These are phyloP conservation scores for Haplographium delicatum DNA, from an alignment of 495 filamentous ascomycete genomes.

Conservation along the genomic window DNA sequence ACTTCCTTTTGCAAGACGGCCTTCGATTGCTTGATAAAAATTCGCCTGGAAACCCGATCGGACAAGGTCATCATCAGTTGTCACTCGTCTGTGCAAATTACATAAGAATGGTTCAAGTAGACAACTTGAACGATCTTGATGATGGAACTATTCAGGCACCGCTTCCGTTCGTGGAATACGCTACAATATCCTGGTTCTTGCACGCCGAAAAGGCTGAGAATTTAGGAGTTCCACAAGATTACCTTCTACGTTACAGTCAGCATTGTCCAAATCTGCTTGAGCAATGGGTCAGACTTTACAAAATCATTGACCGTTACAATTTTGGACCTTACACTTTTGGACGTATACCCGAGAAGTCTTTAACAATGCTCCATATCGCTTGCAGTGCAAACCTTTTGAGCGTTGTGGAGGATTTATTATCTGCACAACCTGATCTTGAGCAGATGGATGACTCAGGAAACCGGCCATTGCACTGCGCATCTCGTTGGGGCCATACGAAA, in stretches of 20 bases:
- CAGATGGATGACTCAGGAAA: conserved; percentile 10
- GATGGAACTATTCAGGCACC: not conserved
- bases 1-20: conserved; percentile 26
- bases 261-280: conserved; percentile 13
- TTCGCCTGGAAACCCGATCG: conserved; percentile 5
- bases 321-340: too few relatives aligned
- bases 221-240: conserved; percentile 12
- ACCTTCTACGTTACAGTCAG: conserved; percentile 16
- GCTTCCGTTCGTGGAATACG: conserved; percentile 12
- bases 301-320: not conserved
- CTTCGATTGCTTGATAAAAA: conserved; percentile 8
- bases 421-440: conserved; percentile 10
- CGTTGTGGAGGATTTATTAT: conserved; percentile 15
- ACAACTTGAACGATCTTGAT: conserved; percentile 2
- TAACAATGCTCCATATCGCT: conserved; percentile 16
- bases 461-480: conserved; percentile 19
- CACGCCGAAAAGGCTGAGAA: conserved; percentile 13
- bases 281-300: conserved; percentile 8
- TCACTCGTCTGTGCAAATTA: conserved; percentile 15
- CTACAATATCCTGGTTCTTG: conserved; percentile 12
- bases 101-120: conserved; percentile 5
- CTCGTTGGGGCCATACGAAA: conserved; percentile 14
- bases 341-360: conserved; percentile 12
- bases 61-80: conserved; percentile 14
- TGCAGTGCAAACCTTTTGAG: conserved; percentile 13